Evolutionary conservation across 2,329 filamentous ascomycete genomes (phyloP).

Genomic region (Lasiodiplodia sp.): DNA sequence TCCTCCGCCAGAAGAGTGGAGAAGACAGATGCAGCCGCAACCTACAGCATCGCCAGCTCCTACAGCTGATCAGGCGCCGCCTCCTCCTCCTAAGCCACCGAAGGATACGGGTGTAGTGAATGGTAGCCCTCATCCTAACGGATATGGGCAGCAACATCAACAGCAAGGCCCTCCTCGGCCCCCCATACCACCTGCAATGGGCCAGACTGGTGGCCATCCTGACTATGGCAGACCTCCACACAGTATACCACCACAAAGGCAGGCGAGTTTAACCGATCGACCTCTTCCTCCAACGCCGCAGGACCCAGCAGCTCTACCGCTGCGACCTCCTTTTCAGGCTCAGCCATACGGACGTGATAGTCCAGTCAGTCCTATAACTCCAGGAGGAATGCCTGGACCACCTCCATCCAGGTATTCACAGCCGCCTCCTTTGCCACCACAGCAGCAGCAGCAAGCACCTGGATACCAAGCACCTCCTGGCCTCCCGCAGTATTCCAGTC

Average conservation of each 20-base stretch:
- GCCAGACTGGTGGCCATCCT: conserved; percentile 30
- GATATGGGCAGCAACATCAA: conserved; percentile 36
- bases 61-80: conserved; percentile 34
- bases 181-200: conserved; percentile 37
- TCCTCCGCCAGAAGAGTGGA: conserved; percentile 70
- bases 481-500: conserved; percentile 33
- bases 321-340: conserved; percentile 32
- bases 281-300: conserved; percentile 35
- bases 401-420: conserved; percentile 37
- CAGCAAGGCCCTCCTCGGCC: conserved; percentile 38
- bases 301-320: conserved; percentile 37
- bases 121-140: conserved; percentile 30
- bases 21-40: conserved; percentile 42
- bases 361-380: conserved; percentile 47
- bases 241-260: conserved; percentile 34
- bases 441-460: not conserved
- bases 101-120: conserved; percentile 33
- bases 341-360: conserved; percentile 39
- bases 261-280: conserved; percentile 38
- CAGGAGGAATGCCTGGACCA: conserved; percentile 37
- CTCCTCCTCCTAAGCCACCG: conserved; percentile 59
- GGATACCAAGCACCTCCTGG: conserved; percentile 9
- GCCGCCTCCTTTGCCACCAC: conserved; percentile 32
- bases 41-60: conserved; percentile 45
- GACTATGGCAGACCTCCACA: conserved; percentile 36